Evolutionary conservation across 1,284 basidiomycete species (phyloP), one percentile per base, ranked within the genome.

Genomic region (Inonotus obliquus): DNA sequence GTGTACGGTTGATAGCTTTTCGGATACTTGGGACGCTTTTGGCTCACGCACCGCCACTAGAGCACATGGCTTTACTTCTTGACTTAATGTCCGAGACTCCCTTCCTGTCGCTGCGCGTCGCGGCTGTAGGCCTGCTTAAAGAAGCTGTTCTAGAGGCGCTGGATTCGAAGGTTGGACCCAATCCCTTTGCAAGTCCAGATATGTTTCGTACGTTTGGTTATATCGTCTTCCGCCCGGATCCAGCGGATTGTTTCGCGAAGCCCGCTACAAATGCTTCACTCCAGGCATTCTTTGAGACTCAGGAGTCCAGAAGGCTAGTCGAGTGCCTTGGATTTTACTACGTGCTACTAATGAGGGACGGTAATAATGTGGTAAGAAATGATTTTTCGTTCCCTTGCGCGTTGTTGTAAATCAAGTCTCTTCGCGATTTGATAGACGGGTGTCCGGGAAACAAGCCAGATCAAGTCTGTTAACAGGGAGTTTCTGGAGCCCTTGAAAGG

Each of bases 101-200:
- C 54, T 80, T 81, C 53, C 83, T 83, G 0, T 84, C 86, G 67
- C 85, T 91, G 78, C 78, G 83, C 9, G 80, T 83, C 0, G 85
- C 88, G 0, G 80, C 84, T 0, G 76, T 91, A 1, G 84, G 85
- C 0, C 74, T 91, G 4, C 76, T 89, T 2, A 89, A 86, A 69
- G 86, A 89, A 59, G 81, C 82, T 0, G 73, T 85, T 1, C 70
- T 91, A 4, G 78, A 84, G 57, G 81, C 77, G 1, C 71, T 89
- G 9, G 41, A 62, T 9, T 59, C 69, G 17, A 51, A 58, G 4
- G 59, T 71, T 11, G 56, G 69, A 11, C 41, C 48, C n/a, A 66
- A 56, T 17, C 69, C 73, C 9, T 84, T 86, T 64, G 75, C 78
- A 1, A 80, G 80, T 2, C 74, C 79, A 0, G 64, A 73, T 23